These are phyloP conservation scores for Clitopilus passeckerianus DNA, from an alignment of 768 basidiomycete species.

Conservation along the genomic window DNA sequence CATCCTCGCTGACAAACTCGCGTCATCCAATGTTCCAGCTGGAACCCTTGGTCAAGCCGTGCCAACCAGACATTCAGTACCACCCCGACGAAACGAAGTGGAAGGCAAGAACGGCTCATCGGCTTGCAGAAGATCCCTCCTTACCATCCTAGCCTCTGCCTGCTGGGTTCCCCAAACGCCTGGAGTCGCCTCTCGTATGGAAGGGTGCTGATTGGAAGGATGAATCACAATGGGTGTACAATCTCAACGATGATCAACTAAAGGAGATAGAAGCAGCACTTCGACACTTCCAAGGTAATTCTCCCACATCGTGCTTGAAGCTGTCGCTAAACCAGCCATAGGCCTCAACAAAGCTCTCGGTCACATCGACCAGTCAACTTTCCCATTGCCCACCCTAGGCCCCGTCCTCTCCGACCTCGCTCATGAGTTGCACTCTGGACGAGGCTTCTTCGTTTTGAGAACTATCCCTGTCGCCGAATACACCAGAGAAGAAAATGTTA, in stretches of 20 bases:
- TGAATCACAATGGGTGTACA: constrained; percentile 35
- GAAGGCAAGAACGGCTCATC: constrained; percentile 27
- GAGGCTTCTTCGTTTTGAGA: constrained; percentile 20
- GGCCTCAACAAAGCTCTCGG: constrained; percentile 23
- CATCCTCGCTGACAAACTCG: neutral
- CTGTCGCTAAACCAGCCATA: constrained; percentile 1
- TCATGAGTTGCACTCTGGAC: constrained; percentile 15
- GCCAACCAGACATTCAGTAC: constrained; percentile 33
- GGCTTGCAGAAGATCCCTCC: constrained; percentile 27
- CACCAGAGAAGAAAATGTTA: constrained; percentile 16
- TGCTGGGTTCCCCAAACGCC: constrained; percentile 27
- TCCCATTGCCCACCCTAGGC: constrained; percentile 19
- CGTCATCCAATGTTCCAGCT: neutral
- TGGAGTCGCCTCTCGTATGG: constrained; percentile 35
- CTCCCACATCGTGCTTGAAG: neutral
- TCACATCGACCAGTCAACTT: constrained; percentile 18
- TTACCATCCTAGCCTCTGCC: constrained; percentile 24
- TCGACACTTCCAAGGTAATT: constrained; percentile 24
- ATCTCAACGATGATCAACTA: constrained; percentile 23
- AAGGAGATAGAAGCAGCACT: constrained; percentile 32
- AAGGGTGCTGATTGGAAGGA: constrained; percentile 36
- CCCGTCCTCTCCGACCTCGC: constrained; percentile 13
- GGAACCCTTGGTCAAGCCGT: neutral
- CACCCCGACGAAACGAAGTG: constrained; percentile 34
- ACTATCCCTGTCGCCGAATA: constrained; percentile 17